Conservation (phyloP, 805 yeast species). For the Cyberlindnera mississippiensis region DNA sequence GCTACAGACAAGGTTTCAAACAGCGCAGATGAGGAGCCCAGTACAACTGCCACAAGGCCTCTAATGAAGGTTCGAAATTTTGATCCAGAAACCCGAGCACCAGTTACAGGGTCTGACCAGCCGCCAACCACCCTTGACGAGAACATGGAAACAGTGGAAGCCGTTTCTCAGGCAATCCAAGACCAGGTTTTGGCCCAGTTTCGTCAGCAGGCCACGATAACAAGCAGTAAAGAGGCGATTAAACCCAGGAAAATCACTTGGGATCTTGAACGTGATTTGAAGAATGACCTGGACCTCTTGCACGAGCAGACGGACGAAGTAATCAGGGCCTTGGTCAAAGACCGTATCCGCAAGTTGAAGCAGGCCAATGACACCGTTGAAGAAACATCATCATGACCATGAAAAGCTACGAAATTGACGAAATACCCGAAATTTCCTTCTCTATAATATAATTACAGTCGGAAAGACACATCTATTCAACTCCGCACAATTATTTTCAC, state of each 20-base stretch:
- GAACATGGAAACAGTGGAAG: constrained; percentile 35
- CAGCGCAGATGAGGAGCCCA: no score
- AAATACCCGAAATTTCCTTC: no score
- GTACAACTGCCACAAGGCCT: background rate
- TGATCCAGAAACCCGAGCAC: constrained; percentile 14
- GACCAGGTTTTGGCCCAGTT: constrained; percentile 26
- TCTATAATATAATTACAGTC: no score
- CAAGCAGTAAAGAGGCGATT: background rate
- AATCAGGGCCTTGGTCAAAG: constrained; percentile 36
- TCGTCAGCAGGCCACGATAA: constrained; percentile 12
- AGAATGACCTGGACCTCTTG: constrained; percentile 35
- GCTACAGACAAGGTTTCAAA: no score
- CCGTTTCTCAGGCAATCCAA: constrained; percentile 30
- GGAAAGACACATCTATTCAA: no score
- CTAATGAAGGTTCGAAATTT: constrained; percentile 21
- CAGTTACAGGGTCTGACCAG: constrained; percentile 15
- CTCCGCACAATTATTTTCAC: no score
- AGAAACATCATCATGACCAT: background rate
- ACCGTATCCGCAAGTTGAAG: constrained; percentile 23
- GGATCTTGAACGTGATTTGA: constrained; percentile 38
- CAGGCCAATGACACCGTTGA: constrained; percentile 6
- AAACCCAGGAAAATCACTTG: constrained; percentile 25
- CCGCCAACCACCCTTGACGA: constrained; percentile 27
- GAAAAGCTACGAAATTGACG: no score
- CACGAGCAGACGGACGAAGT: constrained; percentile 40